phyloP scores from a whole-genome alignment of 257 asterid genomes.

The Petunia axillaris region DNA sequence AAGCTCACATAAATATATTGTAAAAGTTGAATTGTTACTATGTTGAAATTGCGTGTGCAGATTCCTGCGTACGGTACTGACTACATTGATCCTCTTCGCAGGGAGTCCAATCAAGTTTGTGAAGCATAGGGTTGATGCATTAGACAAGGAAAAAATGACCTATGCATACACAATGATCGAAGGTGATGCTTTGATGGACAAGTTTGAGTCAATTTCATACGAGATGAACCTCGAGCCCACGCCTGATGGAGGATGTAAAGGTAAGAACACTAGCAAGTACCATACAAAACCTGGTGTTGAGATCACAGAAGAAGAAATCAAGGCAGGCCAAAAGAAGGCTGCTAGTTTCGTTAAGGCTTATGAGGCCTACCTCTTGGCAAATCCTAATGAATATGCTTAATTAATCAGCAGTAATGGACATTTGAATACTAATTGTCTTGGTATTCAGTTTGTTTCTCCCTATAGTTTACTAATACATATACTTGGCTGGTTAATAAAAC shows the following conservation, averaged over 20 bases:
- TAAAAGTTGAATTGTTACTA: no score
- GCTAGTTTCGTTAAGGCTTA: constrained; percentile 28
- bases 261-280: constrained; percentile 24
- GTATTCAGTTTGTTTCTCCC: background rate
- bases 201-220: constrained; percentile 33
- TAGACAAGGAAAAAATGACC: constrained; percentile 14
- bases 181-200: constrained; percentile 29
- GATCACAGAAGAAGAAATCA: constrained; percentile 34
- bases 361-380: constrained; percentile 31
- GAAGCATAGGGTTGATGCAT: constrained; percentile 36
- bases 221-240: constrained; percentile 29
- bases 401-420: no score
- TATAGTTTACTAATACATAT: background rate
- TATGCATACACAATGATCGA: constrained; percentile 31
- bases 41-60: no score
- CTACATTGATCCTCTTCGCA: background rate
- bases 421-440: background rate
- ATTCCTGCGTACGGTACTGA: background rate
- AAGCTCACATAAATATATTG: no score
- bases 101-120: constrained; percentile 17
- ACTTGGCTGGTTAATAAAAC: background rate
- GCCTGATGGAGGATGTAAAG: constrained; percentile 34
- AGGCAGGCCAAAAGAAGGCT: constrained; percentile 27
- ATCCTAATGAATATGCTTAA: constrained; percentile 31
- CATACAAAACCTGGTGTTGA: constrained; percentile 22